Evolutionary conservation across 768 basidiomycete species (phyloP).

Genomic region (Leccinum rimulosum): DNA sequence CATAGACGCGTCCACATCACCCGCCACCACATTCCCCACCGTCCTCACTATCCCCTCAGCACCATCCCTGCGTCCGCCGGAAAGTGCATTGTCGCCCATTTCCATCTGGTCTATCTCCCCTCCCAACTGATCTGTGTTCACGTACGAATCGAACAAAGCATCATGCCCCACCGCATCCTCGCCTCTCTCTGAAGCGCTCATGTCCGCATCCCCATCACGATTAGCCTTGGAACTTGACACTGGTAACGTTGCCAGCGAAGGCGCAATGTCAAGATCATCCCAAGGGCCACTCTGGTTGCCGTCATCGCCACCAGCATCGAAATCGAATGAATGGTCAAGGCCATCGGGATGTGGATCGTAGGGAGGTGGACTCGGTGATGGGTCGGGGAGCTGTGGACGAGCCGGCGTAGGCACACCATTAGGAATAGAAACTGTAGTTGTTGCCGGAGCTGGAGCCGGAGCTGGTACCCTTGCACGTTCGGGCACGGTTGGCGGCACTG

Average conservation of each 20-base stretch:
- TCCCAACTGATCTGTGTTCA: slow-evolving; percentile 20
- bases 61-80: not conserved
- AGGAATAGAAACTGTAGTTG: not conserved
- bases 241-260: slow-evolving; percentile 2
- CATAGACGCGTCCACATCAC: not conserved
- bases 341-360: slow-evolving; percentile 8
- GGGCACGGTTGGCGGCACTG: not conserved
- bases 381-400: not conserved
- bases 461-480: not conserved
- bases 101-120: slow-evolving; percentile 1
- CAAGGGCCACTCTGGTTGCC: not conserved
- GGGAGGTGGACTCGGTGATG: not conserved
- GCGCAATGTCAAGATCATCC: slow-evolving; percentile 9
- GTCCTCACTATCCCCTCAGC: not conserved
- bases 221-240: not conserved
- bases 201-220: not conserved
- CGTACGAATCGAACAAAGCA: slow-evolving; percentile 20
- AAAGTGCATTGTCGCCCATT: not conserved
- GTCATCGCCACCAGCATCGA: slow-evolving; percentile 8
- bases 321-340: slow-evolving; percentile 18
- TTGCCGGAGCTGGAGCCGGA: not conserved
- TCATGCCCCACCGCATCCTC: slow-evolving; percentile 11
- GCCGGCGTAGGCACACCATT: not conserved
- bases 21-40: not conserved
- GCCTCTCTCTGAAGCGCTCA: not conserved